A percentile compares a stretch with the other conserved stretches of the same genome.
Conservation (phyloP, 768 basidiomycete species). For the Dentipellis fragilis region DNA sequence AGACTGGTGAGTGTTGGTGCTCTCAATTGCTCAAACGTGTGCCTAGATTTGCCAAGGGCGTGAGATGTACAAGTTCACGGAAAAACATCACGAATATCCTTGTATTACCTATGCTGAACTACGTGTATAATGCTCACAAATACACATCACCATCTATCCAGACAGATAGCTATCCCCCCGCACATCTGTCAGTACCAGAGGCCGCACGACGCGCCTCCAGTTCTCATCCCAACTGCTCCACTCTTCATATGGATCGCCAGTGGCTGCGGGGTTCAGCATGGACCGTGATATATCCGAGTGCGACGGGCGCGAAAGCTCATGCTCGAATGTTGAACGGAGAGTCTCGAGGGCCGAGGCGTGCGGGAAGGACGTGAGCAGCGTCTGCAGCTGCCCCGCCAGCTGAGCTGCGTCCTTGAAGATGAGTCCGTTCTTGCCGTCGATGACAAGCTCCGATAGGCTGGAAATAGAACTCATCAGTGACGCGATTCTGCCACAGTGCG, state of each 20-base stretch:
- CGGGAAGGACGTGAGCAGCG: conserved; percentile 10
- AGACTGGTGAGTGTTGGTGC: too few relatives aligned
- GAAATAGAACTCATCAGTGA: neutral
- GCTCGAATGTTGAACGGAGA: conserved; percentile 6
- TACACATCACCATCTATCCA: too few relatives aligned
- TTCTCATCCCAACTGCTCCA: conserved; percentile 16
- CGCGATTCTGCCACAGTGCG: neutral
- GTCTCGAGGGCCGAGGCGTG: conserved; percentile 3
- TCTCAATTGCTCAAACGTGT: neutral
- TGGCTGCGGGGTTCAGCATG: neutral
- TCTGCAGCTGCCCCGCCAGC: conserved; percentile 53
- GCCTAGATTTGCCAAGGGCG: too few relatives aligned
- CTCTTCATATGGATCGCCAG: conserved; percentile 3
- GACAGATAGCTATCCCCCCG: conserved; percentile 3
- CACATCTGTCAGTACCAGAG: conserved; percentile 9
- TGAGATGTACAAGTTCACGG: too few relatives aligned
- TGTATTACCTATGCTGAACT: too few relatives aligned
- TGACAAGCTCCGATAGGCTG: conserved; percentile 82
- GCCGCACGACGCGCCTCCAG: conserved; percentile 15
- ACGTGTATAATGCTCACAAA: too few relatives aligned
- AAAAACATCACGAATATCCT: too few relatives aligned
- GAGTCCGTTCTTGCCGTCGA: conserved; percentile 74
- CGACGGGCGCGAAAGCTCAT: neutral
- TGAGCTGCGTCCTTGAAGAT: conserved; percentile 61
- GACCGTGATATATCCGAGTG: neutral